Percentiles rank a stretch among this genome's conserved stretches.
Evolutionary conservation across 176 grass and related monocot genomes (phyloP).

Genomic region (Cenchrus purpureus): DNA sequence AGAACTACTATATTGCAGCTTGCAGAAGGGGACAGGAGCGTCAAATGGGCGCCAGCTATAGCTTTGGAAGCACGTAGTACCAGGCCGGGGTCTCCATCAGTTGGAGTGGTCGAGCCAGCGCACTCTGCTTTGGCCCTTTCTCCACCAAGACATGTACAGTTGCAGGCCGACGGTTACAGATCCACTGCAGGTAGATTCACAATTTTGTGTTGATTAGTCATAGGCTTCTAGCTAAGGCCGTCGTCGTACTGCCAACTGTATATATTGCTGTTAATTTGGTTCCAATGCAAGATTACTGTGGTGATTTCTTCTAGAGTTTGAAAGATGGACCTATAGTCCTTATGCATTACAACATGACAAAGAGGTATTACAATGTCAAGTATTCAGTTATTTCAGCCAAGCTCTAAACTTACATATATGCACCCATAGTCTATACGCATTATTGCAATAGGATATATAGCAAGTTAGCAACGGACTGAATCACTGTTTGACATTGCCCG

Average conservation of each 20-base stretch:
- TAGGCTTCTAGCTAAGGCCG: neutral
- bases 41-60: neutral
- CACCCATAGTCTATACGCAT: too few relatives aligned
- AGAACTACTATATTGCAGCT: neutral
- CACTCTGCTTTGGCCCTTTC: constrained; percentile 21
- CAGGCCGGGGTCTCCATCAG: neutral
- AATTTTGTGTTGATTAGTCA: neutral
- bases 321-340: too few relatives aligned
- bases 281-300: too few relatives aligned
- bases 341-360: too few relatives aligned
- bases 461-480: too few relatives aligned
- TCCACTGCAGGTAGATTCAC: neutral
- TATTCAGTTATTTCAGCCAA: too few relatives aligned
- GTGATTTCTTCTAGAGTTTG: too few relatives aligned
- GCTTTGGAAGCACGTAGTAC: neutral
- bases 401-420: too few relatives aligned
- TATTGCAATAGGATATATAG: too few relatives aligned
- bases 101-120: constrained; percentile 15
- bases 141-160: neutral
- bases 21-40: neutral
- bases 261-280: neutral
- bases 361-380: too few relatives aligned
- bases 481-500: too few relatives aligned
- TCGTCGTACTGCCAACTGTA: neutral
- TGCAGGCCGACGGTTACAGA: neutral